These are phyloP conservation scores for Garcia nutans DNA, from an alignment of 345 rosid species.

Conservation along the genomic window DNA sequence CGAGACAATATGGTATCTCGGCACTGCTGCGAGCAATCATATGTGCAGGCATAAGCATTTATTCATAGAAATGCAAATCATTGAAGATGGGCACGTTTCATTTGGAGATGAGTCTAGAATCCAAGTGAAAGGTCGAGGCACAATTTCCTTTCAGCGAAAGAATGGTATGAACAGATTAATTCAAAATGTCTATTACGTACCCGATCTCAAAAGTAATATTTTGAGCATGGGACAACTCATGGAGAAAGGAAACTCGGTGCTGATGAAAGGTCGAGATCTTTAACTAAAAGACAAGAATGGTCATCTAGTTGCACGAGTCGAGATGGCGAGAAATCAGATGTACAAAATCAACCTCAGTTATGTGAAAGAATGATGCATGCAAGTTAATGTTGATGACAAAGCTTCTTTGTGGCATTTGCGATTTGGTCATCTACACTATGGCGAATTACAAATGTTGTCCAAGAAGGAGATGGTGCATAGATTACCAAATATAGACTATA, in stretches of 20 bases:
- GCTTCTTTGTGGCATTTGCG: no score
- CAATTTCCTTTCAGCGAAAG: no score
- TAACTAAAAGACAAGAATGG: conserved; percentile 1
- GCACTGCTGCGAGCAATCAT: neutral
- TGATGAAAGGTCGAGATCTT: neutral
- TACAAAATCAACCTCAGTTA: neutral
- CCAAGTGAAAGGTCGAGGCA: no score
- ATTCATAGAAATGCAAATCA: no score
- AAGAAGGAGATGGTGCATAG: conserved; percentile 1
- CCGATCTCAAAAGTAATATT: no score
- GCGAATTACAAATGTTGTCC: no score
- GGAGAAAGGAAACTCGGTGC: neutral
- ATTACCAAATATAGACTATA: neutral
- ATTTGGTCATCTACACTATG: no score
- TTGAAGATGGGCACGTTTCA: no score
- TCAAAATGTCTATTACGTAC: no score
- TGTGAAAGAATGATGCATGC: neutral
- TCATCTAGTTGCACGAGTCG: neutral
- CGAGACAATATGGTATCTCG: conserved; percentile 15
- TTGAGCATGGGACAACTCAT: conserved; percentile 2
- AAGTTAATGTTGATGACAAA: neutral
- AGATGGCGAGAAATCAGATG: neutral
- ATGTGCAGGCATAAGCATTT: no score
- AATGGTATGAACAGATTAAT: no score
- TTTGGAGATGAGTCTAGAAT: no score